Evolutionary conservation across 805 yeast genomes (phyloP).

Genomic region (Candida maesae): DNA sequence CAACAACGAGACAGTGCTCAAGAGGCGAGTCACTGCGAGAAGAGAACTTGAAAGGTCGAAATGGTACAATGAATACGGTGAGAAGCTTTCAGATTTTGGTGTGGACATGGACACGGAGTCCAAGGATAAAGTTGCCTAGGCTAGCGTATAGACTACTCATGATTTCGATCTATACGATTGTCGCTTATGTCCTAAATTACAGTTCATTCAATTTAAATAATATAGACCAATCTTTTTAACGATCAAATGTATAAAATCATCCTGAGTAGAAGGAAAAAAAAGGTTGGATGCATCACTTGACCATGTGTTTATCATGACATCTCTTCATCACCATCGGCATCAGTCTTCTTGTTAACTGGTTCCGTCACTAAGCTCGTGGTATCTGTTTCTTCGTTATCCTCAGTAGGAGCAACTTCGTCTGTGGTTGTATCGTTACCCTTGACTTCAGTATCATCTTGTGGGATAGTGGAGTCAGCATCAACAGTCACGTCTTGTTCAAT

Average conservation of each 20-base stretch:
- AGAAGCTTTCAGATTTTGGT: constrained; percentile 77
- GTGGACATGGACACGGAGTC: constrained; percentile 69
- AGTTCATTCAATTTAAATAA: no score
- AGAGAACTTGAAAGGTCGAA: constrained; percentile 34
- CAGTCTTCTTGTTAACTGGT: constrained; percentile 16
- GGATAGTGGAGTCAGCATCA: constrained; percentile 48
- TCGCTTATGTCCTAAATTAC: no score
- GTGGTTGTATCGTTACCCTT: constrained; percentile 40
- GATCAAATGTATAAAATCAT: no score
- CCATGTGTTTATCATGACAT: constrained; percentile 26
- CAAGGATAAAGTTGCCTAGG: no score
- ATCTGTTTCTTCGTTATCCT: constrained; percentile 13
- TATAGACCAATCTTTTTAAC: no score
- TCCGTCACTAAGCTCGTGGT: constrained; percentile 19
- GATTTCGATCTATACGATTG: no score
- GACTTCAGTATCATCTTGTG: constrained; percentile 43
- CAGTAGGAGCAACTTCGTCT: constrained; percentile 44
- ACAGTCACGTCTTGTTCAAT: constrained; percentile 29
- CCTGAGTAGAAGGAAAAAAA: no score
- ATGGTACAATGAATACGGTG: constrained; percentile 85
- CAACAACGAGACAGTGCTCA: constrained; percentile 29
- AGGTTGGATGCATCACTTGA: no score
- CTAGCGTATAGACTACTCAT: no score
- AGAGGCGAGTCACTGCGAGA: neutral
- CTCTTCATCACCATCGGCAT: constrained; percentile 32